Evolutionary conservation across 2,329 filamentous ascomycete genomes (phyloP).

Genomic region (Monilinia aucupariae): DNA sequence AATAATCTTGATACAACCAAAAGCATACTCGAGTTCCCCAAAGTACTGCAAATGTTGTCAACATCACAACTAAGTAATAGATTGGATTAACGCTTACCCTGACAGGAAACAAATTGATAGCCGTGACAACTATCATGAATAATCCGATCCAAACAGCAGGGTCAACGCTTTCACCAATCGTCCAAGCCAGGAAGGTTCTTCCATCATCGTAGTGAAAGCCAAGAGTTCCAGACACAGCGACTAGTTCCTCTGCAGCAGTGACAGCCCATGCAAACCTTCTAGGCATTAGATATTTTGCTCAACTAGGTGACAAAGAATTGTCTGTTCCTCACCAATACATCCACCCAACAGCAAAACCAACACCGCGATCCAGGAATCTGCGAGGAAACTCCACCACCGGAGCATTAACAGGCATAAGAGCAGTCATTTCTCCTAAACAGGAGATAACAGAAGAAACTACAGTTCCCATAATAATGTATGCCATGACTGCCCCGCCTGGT

Average conservation of each 20-base stretch:
- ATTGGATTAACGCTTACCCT: constrained; percentile 28
- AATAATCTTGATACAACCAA: constrained; percentile 37
- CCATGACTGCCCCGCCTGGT: constrained; percentile 39
- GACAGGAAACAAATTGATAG: constrained; percentile 38
- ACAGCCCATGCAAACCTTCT: constrained; percentile 39
- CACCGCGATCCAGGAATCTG: constrained; percentile 37
- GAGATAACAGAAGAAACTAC: constrained; percentile 42
- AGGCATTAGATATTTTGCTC: neutral
- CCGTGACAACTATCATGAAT: constrained; percentile 36
- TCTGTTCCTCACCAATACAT: constrained; percentile 35
- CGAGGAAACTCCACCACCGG: constrained; percentile 39
- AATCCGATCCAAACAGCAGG: constrained; percentile 38
- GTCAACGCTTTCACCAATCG: constrained; percentile 36
- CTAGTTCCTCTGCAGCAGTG: constrained; percentile 37
- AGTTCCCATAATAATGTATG: constrained; percentile 41
- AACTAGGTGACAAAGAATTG: neutral
- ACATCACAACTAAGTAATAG: neutral
- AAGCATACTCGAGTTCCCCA: constrained; percentile 39
- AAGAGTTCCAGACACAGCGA: constrained; percentile 36
- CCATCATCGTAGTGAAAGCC: constrained; percentile 38
- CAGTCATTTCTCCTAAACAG: constrained; percentile 40
- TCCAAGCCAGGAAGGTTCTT: constrained; percentile 35
- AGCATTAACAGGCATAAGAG: constrained; percentile 39
- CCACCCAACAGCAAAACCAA: constrained; percentile 40
- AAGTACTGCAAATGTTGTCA: constrained; percentile 23